A percentile compares a stretch with the other conserved stretches of the same genome.
These are phyloP conservation scores for Prunus mongolica DNA, from an alignment of 306 rosid species.

Conservation along the genomic window DNA sequence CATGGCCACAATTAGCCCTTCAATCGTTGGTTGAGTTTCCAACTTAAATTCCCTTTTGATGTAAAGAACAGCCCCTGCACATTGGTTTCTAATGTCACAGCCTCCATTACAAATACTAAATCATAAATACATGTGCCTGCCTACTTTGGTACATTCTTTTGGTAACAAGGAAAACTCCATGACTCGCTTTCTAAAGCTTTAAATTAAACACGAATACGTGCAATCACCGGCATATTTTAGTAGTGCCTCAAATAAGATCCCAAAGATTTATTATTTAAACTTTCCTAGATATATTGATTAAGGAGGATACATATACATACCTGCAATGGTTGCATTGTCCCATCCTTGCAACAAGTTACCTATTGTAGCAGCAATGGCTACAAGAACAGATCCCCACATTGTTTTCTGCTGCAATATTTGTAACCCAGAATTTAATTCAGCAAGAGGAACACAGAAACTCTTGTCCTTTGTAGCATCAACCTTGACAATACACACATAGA, in stretches of 20 bases:
- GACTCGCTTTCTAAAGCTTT: not conserved
- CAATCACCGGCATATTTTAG: not conserved
- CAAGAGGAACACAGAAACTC: not conserved
- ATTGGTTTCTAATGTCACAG: not conserved
- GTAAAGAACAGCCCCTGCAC: constrained; percentile 38
- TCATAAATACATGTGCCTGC: not conserved
- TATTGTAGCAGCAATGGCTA: constrained; percentile 36
- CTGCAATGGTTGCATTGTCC: constrained; percentile 48
- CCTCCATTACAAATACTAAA: not conserved
- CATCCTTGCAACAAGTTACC: constrained; percentile 42
- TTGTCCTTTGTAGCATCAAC: constrained; percentile 7
- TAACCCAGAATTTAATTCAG: not conserved
- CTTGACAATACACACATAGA: not conserved
- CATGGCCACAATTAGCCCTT: constrained; percentile 45
- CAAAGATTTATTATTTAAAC: not conserved
- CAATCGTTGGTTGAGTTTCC: constrained; percentile 32
- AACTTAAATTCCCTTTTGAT: constrained; percentile 39
- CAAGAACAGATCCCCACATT: constrained; percentile 32
- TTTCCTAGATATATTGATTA: not conserved
- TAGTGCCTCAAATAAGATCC: not conserved
- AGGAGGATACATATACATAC: not conserved
- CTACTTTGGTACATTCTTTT: not conserved
- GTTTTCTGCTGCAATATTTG: not conserved
- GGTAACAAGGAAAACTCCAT: not conserved
- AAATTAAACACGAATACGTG: not conserved